A percentile compares a stretch with the other conserved stretches of the same genome.
phyloP scores from a whole-genome alignment of 257 asterid genomes.

The Ophiorrhiza pumila region DNA sequence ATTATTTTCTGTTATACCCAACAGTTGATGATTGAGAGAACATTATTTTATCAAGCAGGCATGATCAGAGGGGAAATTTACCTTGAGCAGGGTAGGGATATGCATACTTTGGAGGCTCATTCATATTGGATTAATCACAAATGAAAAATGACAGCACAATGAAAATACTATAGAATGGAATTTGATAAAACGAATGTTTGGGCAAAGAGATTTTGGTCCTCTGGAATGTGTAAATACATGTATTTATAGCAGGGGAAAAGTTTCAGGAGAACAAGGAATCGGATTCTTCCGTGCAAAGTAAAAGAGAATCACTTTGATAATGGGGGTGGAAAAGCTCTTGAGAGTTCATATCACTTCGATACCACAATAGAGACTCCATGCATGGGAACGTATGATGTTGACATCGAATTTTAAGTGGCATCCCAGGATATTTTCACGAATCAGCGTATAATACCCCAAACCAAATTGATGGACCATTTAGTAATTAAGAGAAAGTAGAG shows the following conservation, averaged over 20 bases:
- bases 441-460: not conserved
- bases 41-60: not conserved
- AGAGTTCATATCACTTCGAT: too few relatives aligned
- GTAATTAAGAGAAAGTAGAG: too few relatives aligned
- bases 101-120: constrained; percentile 55
- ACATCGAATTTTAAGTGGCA: not conserved
- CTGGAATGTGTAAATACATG: not conserved
- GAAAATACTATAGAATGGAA: not conserved
- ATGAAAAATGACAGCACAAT: not conserved
- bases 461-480: too few relatives aligned
- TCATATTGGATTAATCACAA: constrained; percentile 26
- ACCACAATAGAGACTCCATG: not conserved
- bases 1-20: too few relatives aligned
- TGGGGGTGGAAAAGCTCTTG: constrained; percentile 8
- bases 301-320: constrained; percentile 5
- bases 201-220: not conserved
- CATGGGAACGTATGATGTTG: not conserved
- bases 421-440: not conserved
- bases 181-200: not conserved
- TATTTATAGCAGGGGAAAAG: not conserved
- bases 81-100: constrained; percentile 76
- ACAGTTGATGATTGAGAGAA: not conserved
- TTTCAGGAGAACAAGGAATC: not conserved
- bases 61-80: constrained; percentile 5
- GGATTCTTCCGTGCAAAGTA: not conserved